Base-by-base conservation (phyloP, 2,329 filamentous ascomycete species). In the Boeremia lycopersici region DNA sequence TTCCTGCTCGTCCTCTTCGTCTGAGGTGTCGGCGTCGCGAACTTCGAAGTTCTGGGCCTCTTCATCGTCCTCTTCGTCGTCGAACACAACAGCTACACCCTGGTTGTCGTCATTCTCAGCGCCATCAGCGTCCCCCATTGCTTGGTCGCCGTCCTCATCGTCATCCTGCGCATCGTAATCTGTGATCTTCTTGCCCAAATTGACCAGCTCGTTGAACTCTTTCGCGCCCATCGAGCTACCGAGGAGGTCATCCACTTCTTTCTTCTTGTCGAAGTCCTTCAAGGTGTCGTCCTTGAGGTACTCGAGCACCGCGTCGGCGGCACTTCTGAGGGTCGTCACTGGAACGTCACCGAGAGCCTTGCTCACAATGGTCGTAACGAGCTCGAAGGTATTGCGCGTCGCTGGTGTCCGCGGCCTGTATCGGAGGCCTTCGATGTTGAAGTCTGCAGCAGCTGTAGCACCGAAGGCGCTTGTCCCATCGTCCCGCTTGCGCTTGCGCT, bases 221-320 rank as follows among this genome's bases (percentile, higher is more conserved):
- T 97, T 96, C 1, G 91, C 85, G 43, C 83, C 88, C 80, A 97
- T 85, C 0, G 87, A 86, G 31, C 84, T 84, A n/a, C 93, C 95
- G 36, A 99, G 77, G 56, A 98, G 86, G 62, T 98, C 95, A 67
- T 99, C 95, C 38, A 98, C 86, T 74, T 97, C 92, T 77, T 93
- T 96, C 81, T 99, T 99, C 81, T 96, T 97, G 74, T 99, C 95
- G 56, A 96, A 90, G 73, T 99, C 95, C 75, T 98, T 98, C 79
- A 97, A 81, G 60, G 93, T 89, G 60, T 97, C 93, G 65, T 98
- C 93, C 76, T 99, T 99, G 39, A 99, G 80, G 60, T 89, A 91
- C 73, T 99, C 95, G 48, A 99, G 76, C 2, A 93, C 87, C 3
- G 90, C 92, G 74, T 99, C 95, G 12, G 95, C 93, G 13, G 95